Evolutionary conservation across 352 stramenopile genomes (phyloP).

Genomic region (Globisporangium paroecandrum): DNA sequence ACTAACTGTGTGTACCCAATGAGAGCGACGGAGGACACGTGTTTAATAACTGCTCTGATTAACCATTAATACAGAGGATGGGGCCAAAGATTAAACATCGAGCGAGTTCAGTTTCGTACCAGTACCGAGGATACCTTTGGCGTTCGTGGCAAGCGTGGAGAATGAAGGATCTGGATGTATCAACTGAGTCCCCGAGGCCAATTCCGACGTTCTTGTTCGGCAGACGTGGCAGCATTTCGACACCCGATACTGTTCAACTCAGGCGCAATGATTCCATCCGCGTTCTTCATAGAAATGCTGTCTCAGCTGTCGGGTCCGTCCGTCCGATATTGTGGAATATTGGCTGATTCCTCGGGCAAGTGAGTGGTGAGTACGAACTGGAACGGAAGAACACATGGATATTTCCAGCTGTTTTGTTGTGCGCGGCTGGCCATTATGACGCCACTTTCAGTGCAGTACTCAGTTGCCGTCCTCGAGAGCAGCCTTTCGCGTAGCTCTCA

Average conservation of each 20-base stretch:
- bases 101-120: background rate
- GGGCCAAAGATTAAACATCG: background rate
- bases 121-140: background rate
- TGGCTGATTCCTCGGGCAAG: background rate
- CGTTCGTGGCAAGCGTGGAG: background rate
- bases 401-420: background rate
- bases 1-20: background rate
- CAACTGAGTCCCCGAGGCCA: background rate
- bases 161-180: background rate
- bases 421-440: background rate
- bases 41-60: background rate
- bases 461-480: background rate
- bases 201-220: background rate
- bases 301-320: background rate
- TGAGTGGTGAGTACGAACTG: background rate
- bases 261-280: background rate
- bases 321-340: background rate
- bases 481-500: background rate
- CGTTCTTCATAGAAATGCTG: background rate
- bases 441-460: background rate
- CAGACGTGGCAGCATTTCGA: background rate
- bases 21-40: background rate
- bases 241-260: background rate
- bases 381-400: background rate
- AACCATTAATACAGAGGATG: conserved; percentile 6